These are phyloP conservation scores for Agaricales sp. DNA, from an alignment of 1,284 basidiomycete genomes.

Conservation along the genomic window DNA sequence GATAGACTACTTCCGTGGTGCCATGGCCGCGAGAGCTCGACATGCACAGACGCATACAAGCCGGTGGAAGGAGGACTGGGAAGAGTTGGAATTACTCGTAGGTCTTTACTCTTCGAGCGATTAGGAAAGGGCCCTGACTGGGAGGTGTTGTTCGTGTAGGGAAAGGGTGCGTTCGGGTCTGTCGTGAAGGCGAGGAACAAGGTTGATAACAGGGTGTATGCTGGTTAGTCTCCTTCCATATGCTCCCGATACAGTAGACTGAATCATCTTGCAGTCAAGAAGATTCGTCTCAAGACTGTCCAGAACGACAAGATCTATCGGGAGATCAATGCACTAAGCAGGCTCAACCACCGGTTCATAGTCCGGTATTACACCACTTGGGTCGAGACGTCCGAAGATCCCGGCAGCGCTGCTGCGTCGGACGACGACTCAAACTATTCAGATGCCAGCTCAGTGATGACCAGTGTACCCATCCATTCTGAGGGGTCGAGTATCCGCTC, in stretches of 20 bases:
- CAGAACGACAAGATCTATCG: conserved; percentile 87
- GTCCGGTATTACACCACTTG: conserved; percentile 86
- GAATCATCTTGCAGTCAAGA: conserved; percentile 55
- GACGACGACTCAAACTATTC: conserved; percentile 28
- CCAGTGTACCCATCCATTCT: conserved; percentile 31
- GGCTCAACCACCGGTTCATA: conserved; percentile 83
- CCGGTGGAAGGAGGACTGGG: conserved; percentile 80
- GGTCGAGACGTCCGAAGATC: conserved; percentile 57
- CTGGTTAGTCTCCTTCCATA: conserved; percentile 31
- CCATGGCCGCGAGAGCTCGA: conserved; percentile 21
- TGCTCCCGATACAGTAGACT: background rate
- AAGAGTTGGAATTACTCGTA: conserved; percentile 68
- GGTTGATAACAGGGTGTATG: conserved; percentile 64
- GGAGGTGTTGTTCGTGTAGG: conserved; percentile 31
- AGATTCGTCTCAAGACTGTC: conserved; percentile 72
- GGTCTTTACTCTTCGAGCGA: conserved; percentile 11
- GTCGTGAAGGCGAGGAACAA: conserved; percentile 92
- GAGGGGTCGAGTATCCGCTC: no score
- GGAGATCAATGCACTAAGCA: conserved; percentile 84
- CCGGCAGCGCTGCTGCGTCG: conserved; percentile 36
- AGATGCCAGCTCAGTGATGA: conserved; percentile 33
- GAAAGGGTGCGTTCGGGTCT: conserved; percentile 87
- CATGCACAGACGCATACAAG: conserved; percentile 38
- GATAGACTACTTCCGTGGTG: conserved; percentile 40
- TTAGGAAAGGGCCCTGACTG: background rate